Evolutionary conservation across 495 filamentous ascomycete genomes (phyloP), one percentile per base, ranked within the genome.

Genomic region (Corynascus novoguineensis): DNA sequence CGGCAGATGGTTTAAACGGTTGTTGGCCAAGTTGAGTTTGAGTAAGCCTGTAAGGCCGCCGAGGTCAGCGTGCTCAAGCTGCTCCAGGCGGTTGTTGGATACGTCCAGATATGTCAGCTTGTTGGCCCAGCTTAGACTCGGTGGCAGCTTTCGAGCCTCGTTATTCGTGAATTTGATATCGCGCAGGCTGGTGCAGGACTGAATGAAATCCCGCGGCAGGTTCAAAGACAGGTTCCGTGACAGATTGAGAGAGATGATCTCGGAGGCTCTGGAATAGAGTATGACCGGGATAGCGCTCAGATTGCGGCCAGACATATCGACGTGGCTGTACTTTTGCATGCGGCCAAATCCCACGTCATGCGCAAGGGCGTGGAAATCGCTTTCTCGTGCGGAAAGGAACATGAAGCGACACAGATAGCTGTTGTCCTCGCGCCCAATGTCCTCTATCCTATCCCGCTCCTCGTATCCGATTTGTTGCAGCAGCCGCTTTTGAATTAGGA

Each of bases 361-460:
- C 3, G 73, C 69, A 28, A 64, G 63, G 42, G 73, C 66, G 28
- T 76, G 73, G 68, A 88, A 91, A n/a, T 89, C 88, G 68, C 83
- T 89, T 63, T 95, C 83, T 57, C 89, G 87, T 11, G 86, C 87
- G 10, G 92, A 90, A 48, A 96, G 76, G 68, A 97, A 99, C 24
- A 90, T 88, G 72, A 97, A 97, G 8, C 93, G 89, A 64, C 92
- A 92, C 7, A 99, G 78, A 62, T 97, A 97, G 64, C 91, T 92
- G 70, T 97, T 95, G 70, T 99, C 93, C 68, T 99, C 93, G 42
- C 93, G 83, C n/a, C 93, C 93, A 50, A 99, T 84, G 56, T 97
- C 93, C 64, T 97, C 92, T 40, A 97, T 83, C 37, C 82, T 82
- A 66, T 99, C 95, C 22, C 82, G 83, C 28, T 86, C 80, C n/a